A percentile compares a stretch with the other conserved stretches of the same genome.
Evolutionary conservation across 1,284 basidiomycete species (phyloP).

Genomic region (Ceratorhiza oryzae-sativae): DNA sequence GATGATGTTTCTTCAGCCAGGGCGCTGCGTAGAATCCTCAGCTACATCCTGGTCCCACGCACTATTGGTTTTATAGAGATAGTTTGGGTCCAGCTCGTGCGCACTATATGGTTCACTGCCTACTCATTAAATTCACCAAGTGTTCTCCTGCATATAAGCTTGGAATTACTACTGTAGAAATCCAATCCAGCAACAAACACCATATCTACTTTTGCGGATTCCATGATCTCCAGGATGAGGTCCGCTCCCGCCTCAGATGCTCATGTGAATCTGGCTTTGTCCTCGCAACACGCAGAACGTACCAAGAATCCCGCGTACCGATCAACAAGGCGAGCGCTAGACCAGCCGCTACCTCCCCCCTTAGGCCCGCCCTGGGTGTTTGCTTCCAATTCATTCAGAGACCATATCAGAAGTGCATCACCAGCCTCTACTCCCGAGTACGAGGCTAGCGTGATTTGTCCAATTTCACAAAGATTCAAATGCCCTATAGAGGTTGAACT

Average conservation of each 20-base stretch:
- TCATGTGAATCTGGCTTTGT: not conserved
- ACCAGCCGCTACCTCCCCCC: conserved; percentile 8
- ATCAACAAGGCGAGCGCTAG: not conserved
- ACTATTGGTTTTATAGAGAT: not conserved
- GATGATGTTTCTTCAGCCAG: not conserved
- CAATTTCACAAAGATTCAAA: conserved; percentile 6
- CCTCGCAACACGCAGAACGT: not conserved
- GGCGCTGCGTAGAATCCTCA: not conserved
- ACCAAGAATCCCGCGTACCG: not conserved
- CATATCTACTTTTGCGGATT: no score
- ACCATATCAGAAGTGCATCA: conserved; percentile 1
- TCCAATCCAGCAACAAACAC: no score
- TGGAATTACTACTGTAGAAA: no score
- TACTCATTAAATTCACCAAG: no score
- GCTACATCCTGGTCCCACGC: not conserved
- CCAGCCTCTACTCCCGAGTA: conserved; percentile 10
- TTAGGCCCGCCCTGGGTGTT: conserved; percentile 6
- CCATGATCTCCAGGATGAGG: no score
- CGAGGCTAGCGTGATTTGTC: conserved; percentile 5
- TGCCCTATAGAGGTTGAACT: not conserved
- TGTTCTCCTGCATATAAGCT: no score
- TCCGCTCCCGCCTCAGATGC: not conserved
- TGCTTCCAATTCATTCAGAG: not conserved
- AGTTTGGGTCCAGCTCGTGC: no score
- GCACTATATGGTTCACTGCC: no score